Conservation (phyloP, 1,139 yeast species). For the Magnusiomyces ingens region DNA sequence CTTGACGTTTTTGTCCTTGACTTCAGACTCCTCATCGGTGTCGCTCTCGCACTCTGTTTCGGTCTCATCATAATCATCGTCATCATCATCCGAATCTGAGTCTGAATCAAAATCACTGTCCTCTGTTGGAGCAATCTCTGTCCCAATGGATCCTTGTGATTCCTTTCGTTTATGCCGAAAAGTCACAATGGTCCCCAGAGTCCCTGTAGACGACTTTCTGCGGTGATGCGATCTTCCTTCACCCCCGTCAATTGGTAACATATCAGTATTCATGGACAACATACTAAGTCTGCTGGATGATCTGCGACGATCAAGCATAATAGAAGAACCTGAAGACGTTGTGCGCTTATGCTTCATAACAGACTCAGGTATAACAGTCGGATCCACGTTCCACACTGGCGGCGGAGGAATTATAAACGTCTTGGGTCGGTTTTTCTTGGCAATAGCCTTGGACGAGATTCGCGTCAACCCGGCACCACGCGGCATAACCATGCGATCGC, state of each 20-base stretch:
- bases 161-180: conserved; percentile 2
- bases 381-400: conserved; percentile 15
- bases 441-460: neutral
- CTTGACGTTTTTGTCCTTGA: conserved; percentile 7
- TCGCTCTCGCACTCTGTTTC: neutral
- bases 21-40: neutral
- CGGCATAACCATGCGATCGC: neutral
- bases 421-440: conserved; percentile 3
- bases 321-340: neutral
- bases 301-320: conserved; percentile 1
- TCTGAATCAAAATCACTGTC: neutral
- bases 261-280: conserved; percentile 17
- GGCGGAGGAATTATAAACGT: conserved; percentile 13
- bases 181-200: conserved; percentile 1
- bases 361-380: conserved; percentile 7
- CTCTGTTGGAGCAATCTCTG: neutral
- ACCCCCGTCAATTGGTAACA: too few relatives aligned
- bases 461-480: conserved; percentile 11
- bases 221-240: neutral
- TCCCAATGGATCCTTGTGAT: neutral
- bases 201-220: conserved; percentile 2
- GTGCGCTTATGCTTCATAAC: conserved; percentile 1
- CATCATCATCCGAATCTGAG: conserved; percentile 14
- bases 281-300: neutral
- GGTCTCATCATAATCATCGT: neutral